These are phyloP conservation scores for Pichia membranifaciens DNA, from an alignment of 805 yeast species.

Conservation along the genomic window DNA sequence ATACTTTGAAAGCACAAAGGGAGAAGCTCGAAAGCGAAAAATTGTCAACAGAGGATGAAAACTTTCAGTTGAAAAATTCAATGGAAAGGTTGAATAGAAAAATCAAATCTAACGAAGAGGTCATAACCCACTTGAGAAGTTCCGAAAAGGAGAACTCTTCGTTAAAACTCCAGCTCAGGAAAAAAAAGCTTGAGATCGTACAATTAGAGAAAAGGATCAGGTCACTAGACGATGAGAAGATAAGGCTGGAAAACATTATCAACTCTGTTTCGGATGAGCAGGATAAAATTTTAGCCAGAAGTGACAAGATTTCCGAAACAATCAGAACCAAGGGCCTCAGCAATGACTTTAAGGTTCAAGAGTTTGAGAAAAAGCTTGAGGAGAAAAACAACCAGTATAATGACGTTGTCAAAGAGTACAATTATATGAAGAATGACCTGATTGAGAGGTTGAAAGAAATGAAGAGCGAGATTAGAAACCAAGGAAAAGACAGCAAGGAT, in stretches of 20 bases:
- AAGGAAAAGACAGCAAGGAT: conserved; percentile 7
- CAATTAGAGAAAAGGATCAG: conserved; percentile 17
- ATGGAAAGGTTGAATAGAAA: background rate
- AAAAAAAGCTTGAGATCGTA: conserved; percentile 15
- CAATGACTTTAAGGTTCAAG: conserved; percentile 8
- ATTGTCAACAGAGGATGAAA: conserved; percentile 1
- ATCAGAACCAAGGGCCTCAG: background rate
- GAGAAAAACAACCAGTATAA: conserved; percentile 20
- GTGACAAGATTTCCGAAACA: conserved; percentile 8
- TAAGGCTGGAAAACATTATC: conserved; percentile 15
- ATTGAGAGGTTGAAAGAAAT: conserved; percentile 23
- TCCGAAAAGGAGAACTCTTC: background rate
- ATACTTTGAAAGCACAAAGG: conserved; percentile 1
- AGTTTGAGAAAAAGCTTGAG: conserved; percentile 19
- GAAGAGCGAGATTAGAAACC: conserved; percentile 18
- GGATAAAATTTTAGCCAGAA: conserved; percentile 18
- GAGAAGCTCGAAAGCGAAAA: conserved; percentile 1
- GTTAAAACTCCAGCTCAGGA: conserved; percentile 11
- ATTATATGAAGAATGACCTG: conserved; percentile 30
- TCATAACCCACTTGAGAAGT: conserved; percentile 16
- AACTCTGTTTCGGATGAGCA: conserved; percentile 19
- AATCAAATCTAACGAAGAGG: conserved; percentile 10
- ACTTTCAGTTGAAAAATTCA: background rate
- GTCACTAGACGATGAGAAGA: conserved; percentile 14
- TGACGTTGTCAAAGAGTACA: conserved; percentile 24